Base-by-base conservation (phyloP, 352 stramenopile genomes). In the Pythium brachiatum region DNA sequence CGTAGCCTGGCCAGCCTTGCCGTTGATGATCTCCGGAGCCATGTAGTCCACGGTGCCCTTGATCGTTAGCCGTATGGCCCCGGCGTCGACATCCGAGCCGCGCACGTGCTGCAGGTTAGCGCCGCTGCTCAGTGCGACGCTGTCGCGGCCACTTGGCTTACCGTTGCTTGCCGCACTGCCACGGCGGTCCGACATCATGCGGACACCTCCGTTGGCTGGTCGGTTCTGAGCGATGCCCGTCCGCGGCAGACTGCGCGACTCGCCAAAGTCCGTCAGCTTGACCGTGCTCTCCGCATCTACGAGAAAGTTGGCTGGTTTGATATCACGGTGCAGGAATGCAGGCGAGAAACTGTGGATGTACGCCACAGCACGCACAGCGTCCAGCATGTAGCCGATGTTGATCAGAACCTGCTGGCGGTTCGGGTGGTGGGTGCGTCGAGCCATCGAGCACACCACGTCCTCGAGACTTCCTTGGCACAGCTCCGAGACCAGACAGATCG, bases 261-360 rank as follows among this genome's bases (percentile, higher is more conserved):
- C 20, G 16, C 63, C 50, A 18, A 41, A 57, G 11, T 38, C 44
- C 6, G 39, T 31, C 7, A 44, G 32, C 29, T 20, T 16, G 13
- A 9, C 65, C 52, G 23, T 76, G 74, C 27, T 65, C 64, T 13
- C 12, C 83, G 59, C 59, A 65, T 88, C 78, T 7, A 92, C 73
- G 2, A 91, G 68, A 53, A 91, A 91, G 64, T 91, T 92, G 36
- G 64, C 70, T 0, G 81, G 79, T 32, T 91, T 91, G 60, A 92
- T 89, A 56, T 92, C 81, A 6, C 82, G 81, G 36, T 91, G 82
- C 16, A 93, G 54, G 64, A 93, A 89, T 5, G 79, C 67, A 9
- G 80, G 81, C 0, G 71, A 72, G 62, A 90, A 90, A 64, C 78
- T 89, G 68, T 93, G 83, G 54, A 91, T 68, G 41, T 91, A 91